Evolutionary conservation across 768 basidiomycete species (phyloP), one percentile per base, ranked within the genome.

Genomic region (Ramaria rubella): DNA sequence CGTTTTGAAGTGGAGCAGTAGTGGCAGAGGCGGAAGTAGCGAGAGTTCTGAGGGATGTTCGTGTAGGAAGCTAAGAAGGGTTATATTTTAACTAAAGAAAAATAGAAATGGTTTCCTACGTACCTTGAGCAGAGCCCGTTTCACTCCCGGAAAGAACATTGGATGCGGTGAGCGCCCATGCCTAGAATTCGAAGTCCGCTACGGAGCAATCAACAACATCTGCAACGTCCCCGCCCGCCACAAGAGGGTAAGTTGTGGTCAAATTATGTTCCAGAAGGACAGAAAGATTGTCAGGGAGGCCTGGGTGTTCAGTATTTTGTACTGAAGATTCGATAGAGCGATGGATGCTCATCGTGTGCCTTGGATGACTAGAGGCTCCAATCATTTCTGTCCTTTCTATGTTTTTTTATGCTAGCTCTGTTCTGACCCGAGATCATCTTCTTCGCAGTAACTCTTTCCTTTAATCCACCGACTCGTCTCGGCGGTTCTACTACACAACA

Each of bases 1-100:
- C 64, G 31, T 68, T 67, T 30, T 73, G 71, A 60, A 74, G 78
- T 31, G 85, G 70, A 15, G 86, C 77, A 49, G 78, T 75, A 3
- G 84, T 26, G 21, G 30, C 2, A 51, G n/a, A n/a, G n/a, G 23
- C 23, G 9, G 44, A 11, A 23, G 44, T 46, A 23, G 44, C 23
- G 44, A 51, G 33, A 21, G 49, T 30, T 51, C 49, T 31, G 30
- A 51, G 3, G 14, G 30, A 26, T 17, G 46, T 23, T 17, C 46
- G 12, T 11, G 46, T n/a, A 7, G 46, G 11, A 48, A 48, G n/a
- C 46, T 30, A 23, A n/a, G 1, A 42, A n/a, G n/a, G n/a, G 36
- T 38, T 38, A 38, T 11, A 38, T 11, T 38, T 11, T 38, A n/a
- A 38, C 11, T 38, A 38, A 11, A 38, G 11, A 38, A 11, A n/a